A percentile compares a stretch with the other conserved stretches of the same genome.
phyloP scores from a whole-genome alignment of 1,139 yeast genomes.

The Ashbya aceris region DNA sequence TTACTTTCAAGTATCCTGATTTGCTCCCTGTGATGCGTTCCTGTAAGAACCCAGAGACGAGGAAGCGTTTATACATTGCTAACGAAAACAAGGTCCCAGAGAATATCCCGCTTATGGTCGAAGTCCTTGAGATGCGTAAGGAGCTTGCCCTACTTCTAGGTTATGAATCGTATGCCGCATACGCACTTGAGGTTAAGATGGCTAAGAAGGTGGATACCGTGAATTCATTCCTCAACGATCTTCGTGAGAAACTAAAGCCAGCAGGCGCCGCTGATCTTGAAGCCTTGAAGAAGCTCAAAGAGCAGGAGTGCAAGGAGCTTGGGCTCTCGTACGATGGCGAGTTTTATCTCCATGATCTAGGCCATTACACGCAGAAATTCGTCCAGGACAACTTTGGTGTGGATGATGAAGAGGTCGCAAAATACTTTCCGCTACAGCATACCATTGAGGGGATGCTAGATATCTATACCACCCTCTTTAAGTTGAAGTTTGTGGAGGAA shows the following conservation, averaged over 20 bases:
- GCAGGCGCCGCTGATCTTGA: constrained; percentile 49
- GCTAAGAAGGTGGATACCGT: constrained; percentile 61
- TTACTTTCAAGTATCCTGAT: constrained; percentile 78
- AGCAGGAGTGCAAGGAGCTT: constrained; percentile 39
- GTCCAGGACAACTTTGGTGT: constrained; percentile 62
- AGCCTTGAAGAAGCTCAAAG: constrained; percentile 43
- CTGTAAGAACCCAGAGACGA: constrained; percentile 53
- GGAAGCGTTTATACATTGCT: constrained; percentile 58
- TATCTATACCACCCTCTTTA: constrained; percentile 60
- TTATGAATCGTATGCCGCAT: constrained; percentile 58
- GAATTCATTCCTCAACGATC: constrained; percentile 49
- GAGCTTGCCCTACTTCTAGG: constrained; percentile 57
- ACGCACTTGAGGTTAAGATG: constrained; percentile 66
- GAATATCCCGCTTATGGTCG: constrained; percentile 50
- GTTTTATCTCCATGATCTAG: constrained; percentile 67
- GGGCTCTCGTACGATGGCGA: constrained; percentile 36
- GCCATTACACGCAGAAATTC: constrained; percentile 54
- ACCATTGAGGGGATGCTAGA: constrained; percentile 61
- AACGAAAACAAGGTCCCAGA: constrained; percentile 57
- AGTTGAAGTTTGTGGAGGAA: constrained; percentile 52
- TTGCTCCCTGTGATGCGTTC: constrained; percentile 64
- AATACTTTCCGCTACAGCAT: constrained; percentile 66
- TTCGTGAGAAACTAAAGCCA: constrained; percentile 48
- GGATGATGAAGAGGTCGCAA: constrained; percentile 61
- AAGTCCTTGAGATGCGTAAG: constrained; percentile 53